These are phyloP conservation scores for Umbilicus rupestris DNA, from an alignment of 164 flowering plant species.

Conservation along the genomic window DNA sequence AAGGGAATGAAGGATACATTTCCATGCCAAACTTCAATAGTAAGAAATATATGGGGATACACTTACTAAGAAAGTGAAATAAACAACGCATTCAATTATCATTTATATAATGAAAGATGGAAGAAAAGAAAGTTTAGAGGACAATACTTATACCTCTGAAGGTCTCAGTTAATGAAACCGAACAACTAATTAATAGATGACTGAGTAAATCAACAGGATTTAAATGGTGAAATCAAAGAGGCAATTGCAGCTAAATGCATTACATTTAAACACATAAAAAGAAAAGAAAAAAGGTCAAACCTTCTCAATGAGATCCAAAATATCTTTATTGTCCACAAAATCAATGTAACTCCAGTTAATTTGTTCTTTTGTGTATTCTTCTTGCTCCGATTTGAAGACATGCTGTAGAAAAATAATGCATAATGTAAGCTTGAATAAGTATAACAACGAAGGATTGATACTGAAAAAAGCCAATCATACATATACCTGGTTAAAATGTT, in stretches of 20 bases:
- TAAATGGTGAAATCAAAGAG: neutral
- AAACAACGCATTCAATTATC: neutral
- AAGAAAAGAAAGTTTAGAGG: neutral
- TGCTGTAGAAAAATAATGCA: constrained; percentile 43
- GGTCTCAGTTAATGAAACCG: neutral
- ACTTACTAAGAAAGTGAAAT: neutral
- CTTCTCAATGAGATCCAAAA: constrained; percentile 96
- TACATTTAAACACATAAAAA: neutral
- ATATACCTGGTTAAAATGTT: constrained; percentile 96
- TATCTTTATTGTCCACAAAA: constrained; percentile 91
- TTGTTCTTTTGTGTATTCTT: constrained; percentile 94
- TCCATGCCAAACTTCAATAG: constrained; percentile 2
- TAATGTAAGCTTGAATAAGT: neutral
- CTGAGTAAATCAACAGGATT: neutral
- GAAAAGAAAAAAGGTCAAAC: constrained; percentile 24
- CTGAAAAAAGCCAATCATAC: neutral
- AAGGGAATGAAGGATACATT: neutral
- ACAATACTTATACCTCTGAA: neutral
- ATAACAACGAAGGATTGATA: neutral
- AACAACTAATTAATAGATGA: neutral
- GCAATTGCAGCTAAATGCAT: neutral
- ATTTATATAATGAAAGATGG: neutral
- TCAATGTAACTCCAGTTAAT: constrained; percentile 99
- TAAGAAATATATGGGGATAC: neutral
- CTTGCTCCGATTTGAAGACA: constrained; percentile 99